A percentile compares a stretch with the other conserved stretches of the same genome.
Conservation (phyloP, 2,329 filamentous ascomycete genomes). For the Fusarium udum region DNA sequence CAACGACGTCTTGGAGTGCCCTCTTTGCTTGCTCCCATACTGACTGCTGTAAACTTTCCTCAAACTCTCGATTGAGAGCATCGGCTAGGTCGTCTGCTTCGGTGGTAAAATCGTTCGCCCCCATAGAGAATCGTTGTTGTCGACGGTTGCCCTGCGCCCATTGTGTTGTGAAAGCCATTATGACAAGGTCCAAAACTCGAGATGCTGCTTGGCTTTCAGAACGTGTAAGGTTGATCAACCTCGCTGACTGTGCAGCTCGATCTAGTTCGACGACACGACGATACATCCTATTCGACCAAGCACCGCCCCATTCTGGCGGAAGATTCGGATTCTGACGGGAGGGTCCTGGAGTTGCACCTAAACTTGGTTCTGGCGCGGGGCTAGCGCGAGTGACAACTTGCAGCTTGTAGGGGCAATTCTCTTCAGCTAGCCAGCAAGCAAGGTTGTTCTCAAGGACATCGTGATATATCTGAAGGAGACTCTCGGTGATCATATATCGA, state of each 20-base stretch:
- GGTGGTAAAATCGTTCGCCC: rapidly evolving
- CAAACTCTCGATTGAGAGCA: background rate
- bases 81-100: background rate
- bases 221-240: rapidly evolving
- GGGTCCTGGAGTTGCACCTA: background rate
- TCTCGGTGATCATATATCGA: background rate
- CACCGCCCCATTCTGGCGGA: background rate
- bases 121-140: background rate
- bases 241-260: background rate
- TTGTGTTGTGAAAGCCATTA: background rate
- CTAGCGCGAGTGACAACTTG: background rate
- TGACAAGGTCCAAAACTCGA: rapidly evolving
- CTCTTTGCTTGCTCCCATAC: background rate
- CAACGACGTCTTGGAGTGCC: background rate
- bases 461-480: background rate
- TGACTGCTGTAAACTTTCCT: background rate
- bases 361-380: rapidly evolving
- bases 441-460: background rate
- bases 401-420: background rate
- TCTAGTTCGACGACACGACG: background rate
- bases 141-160: background rate
- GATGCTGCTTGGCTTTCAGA: background rate
- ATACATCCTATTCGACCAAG: background rate
- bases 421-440: background rate
- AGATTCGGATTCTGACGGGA: background rate